Conservation (phyloP, 768 basidiomycete genomes). For the Tulasnella sp. region DNA sequence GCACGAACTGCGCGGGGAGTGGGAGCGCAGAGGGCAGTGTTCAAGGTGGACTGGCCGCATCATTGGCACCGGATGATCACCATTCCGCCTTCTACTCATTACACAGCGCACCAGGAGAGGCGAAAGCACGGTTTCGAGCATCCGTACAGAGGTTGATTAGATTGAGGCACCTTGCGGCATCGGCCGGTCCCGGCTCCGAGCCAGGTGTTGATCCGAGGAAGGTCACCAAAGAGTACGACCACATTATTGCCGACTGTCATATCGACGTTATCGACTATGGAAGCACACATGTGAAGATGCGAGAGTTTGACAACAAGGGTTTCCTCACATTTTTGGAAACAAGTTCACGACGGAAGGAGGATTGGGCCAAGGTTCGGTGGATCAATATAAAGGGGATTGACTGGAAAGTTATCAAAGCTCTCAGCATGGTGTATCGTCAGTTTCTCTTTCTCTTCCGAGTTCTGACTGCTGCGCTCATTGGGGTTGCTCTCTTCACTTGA, state of each 20-base stretch:
- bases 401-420: slow-evolving; percentile 11
- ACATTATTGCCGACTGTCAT: slow-evolving; percentile 5
- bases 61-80: not conserved
- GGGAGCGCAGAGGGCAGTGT: not conserved
- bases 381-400: slow-evolving; percentile 13
- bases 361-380: slow-evolving; percentile 11
- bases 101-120: not conserved
- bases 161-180: not conserved
- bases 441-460: not conserved
- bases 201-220: slow-evolving; percentile 9
- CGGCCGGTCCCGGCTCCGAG: not conserved
- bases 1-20: too few relatives aligned
- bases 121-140: slow-evolving; percentile 4
- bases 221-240: slow-evolving; percentile 4
- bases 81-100: not conserved
- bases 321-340: not conserved
- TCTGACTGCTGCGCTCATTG: not conserved
- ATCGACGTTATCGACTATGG: slow-evolving; percentile 14
- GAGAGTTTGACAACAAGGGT: slow-evolving; percentile 7
- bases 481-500: not conserved
- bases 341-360: not conserved
- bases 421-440: slow-evolving; percentile 3
- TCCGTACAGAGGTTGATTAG: slow-evolving; percentile 8
- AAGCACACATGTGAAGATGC: not conserved
- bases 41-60: too few relatives aligned